phyloP scores from a whole-genome alignment of 192 early-diverging fungal species.

The Rhizophagus sp. region DNA sequence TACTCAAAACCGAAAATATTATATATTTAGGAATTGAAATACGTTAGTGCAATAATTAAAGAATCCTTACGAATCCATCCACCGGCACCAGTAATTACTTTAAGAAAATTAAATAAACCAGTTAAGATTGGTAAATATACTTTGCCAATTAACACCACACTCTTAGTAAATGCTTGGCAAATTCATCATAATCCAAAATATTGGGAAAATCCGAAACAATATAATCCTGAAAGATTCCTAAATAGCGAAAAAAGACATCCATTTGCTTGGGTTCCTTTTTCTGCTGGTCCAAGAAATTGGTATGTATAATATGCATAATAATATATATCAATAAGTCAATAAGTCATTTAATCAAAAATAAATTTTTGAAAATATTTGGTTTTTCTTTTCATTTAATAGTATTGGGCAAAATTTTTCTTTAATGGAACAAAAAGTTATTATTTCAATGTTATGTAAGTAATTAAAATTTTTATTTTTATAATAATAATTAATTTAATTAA shows the following conservation, averaged over 20 bases:
- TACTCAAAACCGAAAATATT: not conserved
- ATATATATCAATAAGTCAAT: not conserved
- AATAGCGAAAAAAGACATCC: not conserved
- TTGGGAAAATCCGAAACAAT: not conserved
- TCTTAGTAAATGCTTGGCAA: not conserved
- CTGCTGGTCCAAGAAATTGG: not conserved
- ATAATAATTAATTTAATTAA: no score
- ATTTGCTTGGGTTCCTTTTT: not conserved
- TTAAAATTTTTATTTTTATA: no score
- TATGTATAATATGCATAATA: not conserved
- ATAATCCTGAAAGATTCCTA: not conserved
- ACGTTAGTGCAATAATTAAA: not conserved
- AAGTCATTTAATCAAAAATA: not conserved
- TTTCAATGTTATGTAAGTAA: slow-evolving; percentile 4
- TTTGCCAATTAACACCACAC: not conserved
- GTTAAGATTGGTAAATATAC: not conserved
- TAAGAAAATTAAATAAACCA: not conserved
- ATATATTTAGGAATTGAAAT: not conserved
- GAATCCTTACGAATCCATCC: not conserved
- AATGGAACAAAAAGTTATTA: not conserved
- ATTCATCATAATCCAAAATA: not conserved
- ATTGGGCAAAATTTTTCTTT: slow-evolving; percentile 3
- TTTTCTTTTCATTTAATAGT: not conserved
- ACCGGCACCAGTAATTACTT: not conserved
- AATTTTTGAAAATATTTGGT: no score